Percentiles rank a stretch among this genome's conserved stretches.
Evolutionary conservation across 1,284 basidiomycete species (phyloP).

Genomic region (Nidula niveotomentosa): DNA sequence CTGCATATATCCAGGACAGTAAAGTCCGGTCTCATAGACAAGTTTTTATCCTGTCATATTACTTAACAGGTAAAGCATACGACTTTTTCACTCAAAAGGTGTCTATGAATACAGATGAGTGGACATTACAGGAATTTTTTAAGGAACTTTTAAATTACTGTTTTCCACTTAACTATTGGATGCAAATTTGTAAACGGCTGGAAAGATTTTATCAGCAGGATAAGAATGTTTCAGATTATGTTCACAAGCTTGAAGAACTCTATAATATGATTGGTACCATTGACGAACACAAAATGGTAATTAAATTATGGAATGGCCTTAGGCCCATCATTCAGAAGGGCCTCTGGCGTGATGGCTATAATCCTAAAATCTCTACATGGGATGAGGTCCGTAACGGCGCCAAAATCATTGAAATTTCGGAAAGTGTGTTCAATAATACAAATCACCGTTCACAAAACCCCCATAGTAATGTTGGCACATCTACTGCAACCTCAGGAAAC

Average conservation of each 20-base stretch:
- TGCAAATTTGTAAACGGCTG: slow-evolving; percentile 19
- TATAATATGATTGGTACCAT: slow-evolving; percentile 22
- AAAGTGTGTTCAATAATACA: slow-evolving; percentile 5
- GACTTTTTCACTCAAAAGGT: slow-evolving; percentile 37
- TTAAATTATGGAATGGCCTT: slow-evolving; percentile 20
- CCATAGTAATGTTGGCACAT: background rate
- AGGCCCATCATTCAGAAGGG: slow-evolving; percentile 8
- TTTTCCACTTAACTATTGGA: slow-evolving; percentile 37
- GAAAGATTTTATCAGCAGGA: slow-evolving; percentile 13
- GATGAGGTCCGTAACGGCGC: slow-evolving; percentile 13
- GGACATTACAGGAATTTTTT: slow-evolving; percentile 28
- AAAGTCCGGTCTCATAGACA: slow-evolving; percentile 14
- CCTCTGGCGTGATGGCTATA: slow-evolving; percentile 13
- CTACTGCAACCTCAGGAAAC: background rate
- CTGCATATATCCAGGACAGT: slow-evolving; percentile 24
- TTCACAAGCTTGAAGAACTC: slow-evolving; percentile 17
- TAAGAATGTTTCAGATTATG: slow-evolving; percentile 17
- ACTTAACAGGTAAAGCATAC: slow-evolving; percentile 32
- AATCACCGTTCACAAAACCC: background rate
- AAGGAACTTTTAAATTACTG: slow-evolving; percentile 39
- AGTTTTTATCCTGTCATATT: slow-evolving; percentile 22
- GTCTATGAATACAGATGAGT: slow-evolving; percentile 16
- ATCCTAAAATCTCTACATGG: slow-evolving; percentile 20
- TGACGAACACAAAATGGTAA: slow-evolving; percentile 12
- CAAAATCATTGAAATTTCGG: slow-evolving; percentile 15